Percentiles rank a stretch among this genome's conserved stretches.
phyloP scores from a whole-genome alignment of 805 yeast species.

The Kodamaea lidongshanica region DNA sequence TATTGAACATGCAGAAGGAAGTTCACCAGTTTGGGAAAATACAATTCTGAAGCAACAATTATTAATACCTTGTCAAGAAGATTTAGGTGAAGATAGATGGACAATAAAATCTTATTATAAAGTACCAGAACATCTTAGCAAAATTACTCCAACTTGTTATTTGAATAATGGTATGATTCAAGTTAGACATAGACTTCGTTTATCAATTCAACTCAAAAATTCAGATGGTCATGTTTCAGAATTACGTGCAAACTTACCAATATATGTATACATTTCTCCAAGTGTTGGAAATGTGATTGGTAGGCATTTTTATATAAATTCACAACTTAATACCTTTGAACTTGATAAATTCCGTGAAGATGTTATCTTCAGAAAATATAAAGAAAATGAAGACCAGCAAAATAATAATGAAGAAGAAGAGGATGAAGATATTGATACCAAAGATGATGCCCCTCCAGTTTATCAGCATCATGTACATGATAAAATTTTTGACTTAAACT shows the following conservation, averaged over 20 bases:
- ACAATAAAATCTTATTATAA: conserved; percentile 33
- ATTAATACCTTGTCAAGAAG: conserved; percentile 16
- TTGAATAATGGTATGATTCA: conserved; percentile 35
- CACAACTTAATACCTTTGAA: conserved; percentile 19
- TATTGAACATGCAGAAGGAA: conserved; percentile 28
- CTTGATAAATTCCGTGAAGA: conserved; percentile 20
- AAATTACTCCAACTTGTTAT: conserved; percentile 40
- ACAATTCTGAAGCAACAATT: conserved; percentile 23
- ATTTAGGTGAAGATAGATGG: conserved; percentile 38
- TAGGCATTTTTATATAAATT: conserved; percentile 27
- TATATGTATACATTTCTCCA: conserved; percentile 38
- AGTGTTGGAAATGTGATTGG: conserved; percentile 33
- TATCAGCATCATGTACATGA: conserved; percentile 37
- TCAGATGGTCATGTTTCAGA: conserved; percentile 47
- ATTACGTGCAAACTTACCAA: conserved; percentile 47
- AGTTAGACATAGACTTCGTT: conserved; percentile 41
- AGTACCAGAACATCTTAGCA: conserved; percentile 35
- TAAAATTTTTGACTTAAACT: conserved; percentile 29
- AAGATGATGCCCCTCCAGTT: conserved; percentile 38
- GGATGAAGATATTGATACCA: conserved; percentile 19
- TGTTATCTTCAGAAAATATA: conserved; percentile 24
- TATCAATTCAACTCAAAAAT: conserved; percentile 41
- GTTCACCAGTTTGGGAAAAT: conserved; percentile 38
- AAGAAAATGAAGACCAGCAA: conserved; percentile 4
- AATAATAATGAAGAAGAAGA: conserved; percentile 11